Evolutionary conservation across 176 grass and related monocot species (phyloP).

Genomic region (Bromus sterilis): DNA sequence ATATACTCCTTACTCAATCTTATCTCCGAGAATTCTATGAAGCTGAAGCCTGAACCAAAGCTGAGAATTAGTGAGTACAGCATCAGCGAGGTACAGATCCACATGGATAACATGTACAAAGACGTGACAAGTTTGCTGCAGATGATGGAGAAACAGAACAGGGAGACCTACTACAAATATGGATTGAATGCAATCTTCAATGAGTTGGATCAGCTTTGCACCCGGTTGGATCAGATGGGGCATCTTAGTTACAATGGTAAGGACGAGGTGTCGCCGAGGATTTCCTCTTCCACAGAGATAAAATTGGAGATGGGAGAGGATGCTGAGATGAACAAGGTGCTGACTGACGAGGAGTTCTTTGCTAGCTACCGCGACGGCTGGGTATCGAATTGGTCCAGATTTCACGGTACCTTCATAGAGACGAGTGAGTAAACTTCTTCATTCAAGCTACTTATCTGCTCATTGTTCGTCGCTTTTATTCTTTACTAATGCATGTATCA

Average conservation of each 20-base stretch:
- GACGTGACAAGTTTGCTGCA: neutral
- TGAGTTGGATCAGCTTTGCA: neutral
- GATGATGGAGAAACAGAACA: neutral
- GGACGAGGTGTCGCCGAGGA: too few relatives aligned
- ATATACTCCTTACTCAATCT: neutral
- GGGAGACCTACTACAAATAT: neutral
- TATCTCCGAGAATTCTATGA: neutral
- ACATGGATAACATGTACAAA: neutral
- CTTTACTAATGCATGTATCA: neutral
- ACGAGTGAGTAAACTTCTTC: neutral
- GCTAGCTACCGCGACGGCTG: neutral
- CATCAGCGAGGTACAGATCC: neutral
- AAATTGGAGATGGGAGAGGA: neutral
- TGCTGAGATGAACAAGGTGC: neutral
- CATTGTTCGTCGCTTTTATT: neutral
- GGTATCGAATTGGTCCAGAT: neutral
- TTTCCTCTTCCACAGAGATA: neutral
- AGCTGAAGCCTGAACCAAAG: neutral
- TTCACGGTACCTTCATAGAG: neutral
- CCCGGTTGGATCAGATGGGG: neutral
- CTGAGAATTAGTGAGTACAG: neutral
- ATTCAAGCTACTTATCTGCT: neutral
- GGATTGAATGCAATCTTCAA: neutral
- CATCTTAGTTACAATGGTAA: neutral
- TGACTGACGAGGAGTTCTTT: neutral